Evolutionary conservation across 1,284 basidiomycete genomes (phyloP), one percentile per base, ranked within the genome.

Genomic region (Cryptococcus depauperatus): DNA sequence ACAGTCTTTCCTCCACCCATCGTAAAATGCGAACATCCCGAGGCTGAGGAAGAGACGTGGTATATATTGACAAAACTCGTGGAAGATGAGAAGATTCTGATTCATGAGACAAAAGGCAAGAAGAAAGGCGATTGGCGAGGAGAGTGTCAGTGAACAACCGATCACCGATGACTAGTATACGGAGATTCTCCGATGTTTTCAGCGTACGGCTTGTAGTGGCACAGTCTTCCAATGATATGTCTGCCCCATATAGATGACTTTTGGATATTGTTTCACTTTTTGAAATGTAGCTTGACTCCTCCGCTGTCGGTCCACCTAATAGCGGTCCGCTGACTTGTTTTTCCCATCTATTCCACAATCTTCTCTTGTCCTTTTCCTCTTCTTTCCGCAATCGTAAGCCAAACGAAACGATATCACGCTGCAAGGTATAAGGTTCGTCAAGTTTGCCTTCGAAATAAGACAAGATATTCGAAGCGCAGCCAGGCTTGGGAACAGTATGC

Each of bases 121-220:
- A 43, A 4, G 64, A 61, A 37, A 77, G 68, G 2, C 88, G 81
- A 54, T 85, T 83, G 5, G 89, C 84, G 61, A 96, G 75, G 35
- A 95, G 78, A 16, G 92, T 74, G 66, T 97, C 92, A 0, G 92
- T 97, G 60, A 92, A 85, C 33, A 92, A 72, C 9, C 92, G 77
- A 70, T 97, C 92, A 1, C 92, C 92, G 9, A 97, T 79, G 16
- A 95, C 71, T 48, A 95, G 71, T 27, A 95, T 74, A 16, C 59
- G 46, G 50, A 66, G 48, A 77, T 73, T 55, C 19, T 29, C 32
- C 13, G 41, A 26, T 25, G 37, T 29, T 5, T 40, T 19, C 30
- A 19, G 22, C 11, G 9, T 23, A 8, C 37, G n/a, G n/a, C 18
- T 8, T 39, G 11, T n/a, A 26, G 21, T 37, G 35, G 1, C 16